Percentiles rank a stretch among this genome's conserved stretches.
Conservation (phyloP, 768 basidiomycete species). For the Auriculariales sp. region DNA sequence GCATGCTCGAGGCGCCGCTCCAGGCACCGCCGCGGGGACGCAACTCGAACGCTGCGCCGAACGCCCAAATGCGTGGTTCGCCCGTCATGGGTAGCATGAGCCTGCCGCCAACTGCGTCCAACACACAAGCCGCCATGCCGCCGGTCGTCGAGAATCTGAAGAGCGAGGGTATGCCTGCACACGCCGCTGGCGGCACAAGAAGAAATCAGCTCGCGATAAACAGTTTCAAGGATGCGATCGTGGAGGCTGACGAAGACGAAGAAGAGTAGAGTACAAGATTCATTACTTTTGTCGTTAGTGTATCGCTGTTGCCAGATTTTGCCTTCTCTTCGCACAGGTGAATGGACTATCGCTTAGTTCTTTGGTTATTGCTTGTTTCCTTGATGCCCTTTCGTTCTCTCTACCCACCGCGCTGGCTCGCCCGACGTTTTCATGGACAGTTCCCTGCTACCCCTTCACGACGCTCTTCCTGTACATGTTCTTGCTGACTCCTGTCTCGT, state of each 20-base stretch:
- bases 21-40: slow-evolving; percentile 28
- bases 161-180: slow-evolving; percentile 38
- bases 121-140: slow-evolving; percentile 24
- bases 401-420: background rate
- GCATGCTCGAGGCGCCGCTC: slow-evolving; percentile 20
- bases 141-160: slow-evolving; percentile 52
- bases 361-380: background rate
- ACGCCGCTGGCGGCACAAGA: background rate
- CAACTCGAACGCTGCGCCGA: background rate
- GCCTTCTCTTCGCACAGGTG: background rate
- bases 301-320: background rate
- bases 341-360: background rate
- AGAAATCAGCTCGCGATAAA: background rate
- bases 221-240: slow-evolving; percentile 24
- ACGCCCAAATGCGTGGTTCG: slow-evolving; percentile 27
- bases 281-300: slow-evolving; percentile 6
- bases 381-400: background rate
- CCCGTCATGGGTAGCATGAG: slow-evolving; percentile 48
- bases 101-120: slow-evolving; percentile 30
- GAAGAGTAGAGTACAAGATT: slow-evolving; percentile 18
- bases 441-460: no score
- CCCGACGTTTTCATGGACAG: background rate
- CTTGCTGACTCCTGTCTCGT: background rate
- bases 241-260: slow-evolving; percentile 79
- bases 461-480: no score